These are phyloP conservation scores for Pyrenochaeta sp. DNA, from an alignment of 2,329 filamentous ascomycete species.

Conservation along the genomic window DNA sequence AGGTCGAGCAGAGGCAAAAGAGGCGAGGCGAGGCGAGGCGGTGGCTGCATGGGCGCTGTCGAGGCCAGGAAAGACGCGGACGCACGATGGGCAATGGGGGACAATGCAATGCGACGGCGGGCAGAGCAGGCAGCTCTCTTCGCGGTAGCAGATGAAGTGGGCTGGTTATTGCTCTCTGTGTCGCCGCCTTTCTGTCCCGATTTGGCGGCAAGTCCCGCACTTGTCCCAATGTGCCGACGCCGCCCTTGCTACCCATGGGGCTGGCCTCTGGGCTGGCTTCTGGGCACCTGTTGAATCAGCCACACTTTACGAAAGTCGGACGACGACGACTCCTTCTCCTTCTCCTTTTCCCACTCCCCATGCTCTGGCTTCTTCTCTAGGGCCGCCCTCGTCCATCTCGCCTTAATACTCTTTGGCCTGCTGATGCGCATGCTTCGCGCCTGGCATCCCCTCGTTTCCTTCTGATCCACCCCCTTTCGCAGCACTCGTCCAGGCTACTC, in stretches of 20 bases:
- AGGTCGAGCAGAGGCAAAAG: constrained; percentile 20
- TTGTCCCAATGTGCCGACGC: not conserved
- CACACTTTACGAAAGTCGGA: constrained; percentile 20
- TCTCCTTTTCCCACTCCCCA: constrained; percentile 9
- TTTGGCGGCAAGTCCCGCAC: constrained; percentile 15
- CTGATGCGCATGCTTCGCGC: constrained; percentile 18
- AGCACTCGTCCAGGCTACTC: constrained; percentile 5
- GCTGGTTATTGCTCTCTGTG: not conserved
- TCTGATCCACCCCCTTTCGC: not conserved
- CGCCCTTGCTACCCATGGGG: constrained; percentile 9
- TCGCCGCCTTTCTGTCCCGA: constrained; percentile 9
- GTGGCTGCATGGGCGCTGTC: constrained; percentile 13
- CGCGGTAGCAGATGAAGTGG: constrained; percentile 2
- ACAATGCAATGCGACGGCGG: constrained; percentile 5
- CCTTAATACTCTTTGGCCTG: not conserved
- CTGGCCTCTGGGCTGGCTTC: not conserved
- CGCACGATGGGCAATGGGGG: not conserved
- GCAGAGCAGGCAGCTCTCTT: not conserved
- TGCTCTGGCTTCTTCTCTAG: constrained; percentile 4
- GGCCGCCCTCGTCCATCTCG: not conserved
- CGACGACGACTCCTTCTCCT: constrained; percentile 19
- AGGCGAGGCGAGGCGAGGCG: constrained; percentile 15
- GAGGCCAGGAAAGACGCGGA: not conserved
- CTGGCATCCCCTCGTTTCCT: constrained; percentile 14
- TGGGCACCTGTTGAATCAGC: constrained; percentile 14